Base-by-base conservation (phyloP, 495 filamentous ascomycete genomes). In the Neurospora sp. region DNA sequence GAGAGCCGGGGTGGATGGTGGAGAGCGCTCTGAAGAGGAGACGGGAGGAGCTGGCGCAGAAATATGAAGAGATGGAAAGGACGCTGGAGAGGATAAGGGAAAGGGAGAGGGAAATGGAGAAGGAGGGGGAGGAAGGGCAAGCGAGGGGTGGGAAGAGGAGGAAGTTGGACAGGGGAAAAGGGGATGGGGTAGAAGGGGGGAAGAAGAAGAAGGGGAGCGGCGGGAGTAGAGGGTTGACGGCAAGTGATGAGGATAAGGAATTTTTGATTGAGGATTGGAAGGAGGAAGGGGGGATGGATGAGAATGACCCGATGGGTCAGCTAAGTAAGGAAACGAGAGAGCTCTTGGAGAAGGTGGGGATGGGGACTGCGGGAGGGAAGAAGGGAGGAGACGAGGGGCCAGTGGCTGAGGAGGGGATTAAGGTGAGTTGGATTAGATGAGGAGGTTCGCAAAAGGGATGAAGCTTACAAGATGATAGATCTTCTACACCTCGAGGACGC, bases 401-500 rank as follows among this genome's bases (percentile, higher is more conserved):
- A 59, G 85, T 86, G 16, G 79, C 83, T 12, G 88, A 90, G 35
- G 84, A 88, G 69, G 85, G 89, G 68, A 84, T 90, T 22, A 94
- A 93, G 82, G 89, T 88, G 7, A 14, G 74, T 75, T 20, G 4
- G 53, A 73, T 59, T 9, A 44, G 20, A 27, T 31, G 1, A 39
- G 18, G 40, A 10, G n/a, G 10, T 27, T 59, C 0, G 73, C 41
- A 45, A 48, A 38, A 69, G 75, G 78, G 37, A 12, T 69, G 27
- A 40, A 14, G n/a, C 74, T 80, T 40, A 77, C 40, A 42, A 0
- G 12, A 12, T 44, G 10, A 9, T 70, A 89, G 86, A 92, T 99
- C 37, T 97, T 92, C 80, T 98, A 92, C 80, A 97, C 94, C 72
- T 98, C 96, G 16, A 86, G 96, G 76, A 99, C 96, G 2, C 96